These are phyloP conservation scores for Coemansia sp. DNA, from an alignment of 192 early-diverging fungal species.

Conservation along the genomic window DNA sequence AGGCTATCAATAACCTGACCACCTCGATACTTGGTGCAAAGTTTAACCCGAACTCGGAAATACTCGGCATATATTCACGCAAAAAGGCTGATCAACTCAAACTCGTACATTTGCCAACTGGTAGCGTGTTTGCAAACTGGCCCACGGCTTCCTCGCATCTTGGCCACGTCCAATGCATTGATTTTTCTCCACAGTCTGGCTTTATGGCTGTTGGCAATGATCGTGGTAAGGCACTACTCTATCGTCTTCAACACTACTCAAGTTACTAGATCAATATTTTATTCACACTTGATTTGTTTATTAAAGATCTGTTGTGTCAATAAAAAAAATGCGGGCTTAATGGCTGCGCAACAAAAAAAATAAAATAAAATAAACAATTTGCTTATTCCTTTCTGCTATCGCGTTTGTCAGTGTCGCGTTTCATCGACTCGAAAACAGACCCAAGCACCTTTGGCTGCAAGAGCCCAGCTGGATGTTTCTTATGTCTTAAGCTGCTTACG, in stretches of 20 bases:
- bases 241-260: conserved; percentile 67
- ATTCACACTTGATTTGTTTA: neutral
- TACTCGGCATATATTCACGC: conserved; percentile 75
- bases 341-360: neutral
- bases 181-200: conserved; percentile 90
- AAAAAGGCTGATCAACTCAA: conserved; percentile 75
- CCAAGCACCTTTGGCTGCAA: conserved; percentile 27
- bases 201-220: conserved; percentile 90
- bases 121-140: conserved; percentile 90
- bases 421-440: conserved; percentile 36
- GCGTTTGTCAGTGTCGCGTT: conserved; percentile 10
- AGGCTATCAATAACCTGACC: conserved; percentile 82
- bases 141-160: conserved; percentile 81
- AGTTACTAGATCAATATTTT: conserved; percentile 24
- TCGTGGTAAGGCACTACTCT: conserved; percentile 85
- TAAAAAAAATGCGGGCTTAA: neutral
- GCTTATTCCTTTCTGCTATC: neutral
- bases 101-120: conserved; percentile 78
- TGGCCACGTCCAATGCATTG: conserved; percentile 72
- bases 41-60: conserved; percentile 86
- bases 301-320: neutral
- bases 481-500: conserved; percentile 36
- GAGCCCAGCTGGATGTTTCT: conserved; percentile 17
- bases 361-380: neutral
- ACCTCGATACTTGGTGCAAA: conserved; percentile 68